phyloP scores from a whole-genome alignment of 2,329 filamentous ascomycete genomes.

The Sclerotinia trifoliorum region DNA sequence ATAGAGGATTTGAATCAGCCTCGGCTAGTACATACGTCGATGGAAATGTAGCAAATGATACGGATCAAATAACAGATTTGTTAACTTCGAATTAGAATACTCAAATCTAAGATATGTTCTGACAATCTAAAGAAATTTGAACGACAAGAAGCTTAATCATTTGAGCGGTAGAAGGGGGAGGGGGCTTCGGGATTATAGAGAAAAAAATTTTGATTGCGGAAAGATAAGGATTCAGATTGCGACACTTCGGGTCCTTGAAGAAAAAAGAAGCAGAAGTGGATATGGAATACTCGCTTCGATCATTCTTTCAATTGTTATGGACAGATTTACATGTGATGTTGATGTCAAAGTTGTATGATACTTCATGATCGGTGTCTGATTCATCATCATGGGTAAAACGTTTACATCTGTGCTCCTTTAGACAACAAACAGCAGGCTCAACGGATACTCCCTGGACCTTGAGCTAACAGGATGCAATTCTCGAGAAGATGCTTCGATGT shows the following conservation, averaged over 20 bases:
- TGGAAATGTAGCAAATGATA: neutral
- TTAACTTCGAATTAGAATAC: neutral
- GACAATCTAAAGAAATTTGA: neutral
- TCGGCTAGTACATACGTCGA: neutral
- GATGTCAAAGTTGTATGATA: neutral
- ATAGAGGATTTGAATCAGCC: neutral
- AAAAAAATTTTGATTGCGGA: neutral
- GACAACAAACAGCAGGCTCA: neutral
- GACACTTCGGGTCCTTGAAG: neutral
- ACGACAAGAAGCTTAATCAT: neutral
- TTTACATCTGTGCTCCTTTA: neutral
- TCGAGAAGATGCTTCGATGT: neutral
- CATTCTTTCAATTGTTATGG: neutral
- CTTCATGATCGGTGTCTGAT: neutral
- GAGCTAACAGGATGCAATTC: neutral
- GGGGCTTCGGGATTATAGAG: neutral
- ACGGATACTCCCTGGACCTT: neutral
- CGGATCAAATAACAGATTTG: neutral
- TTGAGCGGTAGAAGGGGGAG: neutral
- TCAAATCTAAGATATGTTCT: neutral
- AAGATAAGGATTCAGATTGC: slow-evolving; percentile 7
- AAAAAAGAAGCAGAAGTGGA: neutral
- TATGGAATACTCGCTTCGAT: neutral
- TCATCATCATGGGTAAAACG: neutral
- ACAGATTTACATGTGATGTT: neutral